These are phyloP conservation scores for Posidonia australis DNA, from an alignment of 106 monocot genomes.

Conservation along the genomic window DNA sequence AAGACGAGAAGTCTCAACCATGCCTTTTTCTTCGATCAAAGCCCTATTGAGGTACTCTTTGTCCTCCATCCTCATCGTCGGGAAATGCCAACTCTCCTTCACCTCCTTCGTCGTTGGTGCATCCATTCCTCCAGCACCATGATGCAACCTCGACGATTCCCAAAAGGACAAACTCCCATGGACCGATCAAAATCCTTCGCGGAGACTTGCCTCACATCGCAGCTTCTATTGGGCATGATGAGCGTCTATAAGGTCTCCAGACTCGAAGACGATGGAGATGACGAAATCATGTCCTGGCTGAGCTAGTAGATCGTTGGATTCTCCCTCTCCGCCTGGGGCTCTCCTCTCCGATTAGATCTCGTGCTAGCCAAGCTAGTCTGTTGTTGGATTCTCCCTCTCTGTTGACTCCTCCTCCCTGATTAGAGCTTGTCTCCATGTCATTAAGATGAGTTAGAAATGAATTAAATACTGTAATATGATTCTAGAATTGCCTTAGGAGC, in stretches of 20 bases:
- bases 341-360: no score
- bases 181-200: constrained; percentile 14
- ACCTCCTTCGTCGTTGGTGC: no score
- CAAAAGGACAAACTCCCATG: constrained; percentile 23
- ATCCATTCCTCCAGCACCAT: neutral
- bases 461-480: no score
- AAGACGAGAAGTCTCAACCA: no score
- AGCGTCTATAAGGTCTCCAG: constrained; percentile 52
- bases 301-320: constrained; percentile 27
- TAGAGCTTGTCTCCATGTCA: no score
- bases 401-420: no score
- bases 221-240: constrained; percentile 29
- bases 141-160: constrained; percentile 17
- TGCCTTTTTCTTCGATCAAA: no score
- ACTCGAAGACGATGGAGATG: constrained; percentile 69
- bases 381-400: no score
- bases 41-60: no score
- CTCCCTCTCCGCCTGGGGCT: constrained; percentile 6
- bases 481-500: no score
- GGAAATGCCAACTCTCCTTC: constrained; percentile 12
- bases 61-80: constrained; percentile 23
- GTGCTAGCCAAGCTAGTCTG: no score
- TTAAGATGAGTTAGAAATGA: no score
- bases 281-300: constrained; percentile 54
- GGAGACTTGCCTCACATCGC: neutral